These are phyloP conservation scores for Acephala macrosclerotiorum DNA, from an alignment of 2,329 filamentous ascomycete genomes.

Conservation along the genomic window DNA sequence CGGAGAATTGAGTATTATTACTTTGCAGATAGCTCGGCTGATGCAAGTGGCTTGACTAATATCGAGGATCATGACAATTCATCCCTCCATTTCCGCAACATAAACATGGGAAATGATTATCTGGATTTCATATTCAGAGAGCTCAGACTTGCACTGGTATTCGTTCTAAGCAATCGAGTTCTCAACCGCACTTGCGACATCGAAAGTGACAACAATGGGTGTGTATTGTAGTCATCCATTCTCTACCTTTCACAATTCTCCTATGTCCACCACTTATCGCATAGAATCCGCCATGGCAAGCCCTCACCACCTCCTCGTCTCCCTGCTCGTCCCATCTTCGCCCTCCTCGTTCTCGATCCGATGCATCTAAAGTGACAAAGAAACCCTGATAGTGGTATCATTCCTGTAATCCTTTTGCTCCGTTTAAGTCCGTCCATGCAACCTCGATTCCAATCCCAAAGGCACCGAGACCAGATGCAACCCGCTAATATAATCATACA, in stretches of 20 bases:
- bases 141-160: not conserved
- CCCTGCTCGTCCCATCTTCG: no score
- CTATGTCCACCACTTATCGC: not conserved
- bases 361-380: conserved; percentile 1
- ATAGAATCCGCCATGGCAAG: not conserved
- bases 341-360: not conserved
- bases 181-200: not conserved
- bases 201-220: not conserved
- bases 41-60: no score
- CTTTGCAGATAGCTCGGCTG: no score
- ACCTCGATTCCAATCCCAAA: conserved; percentile 7
- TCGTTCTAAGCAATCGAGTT: not conserved
- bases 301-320: not conserved
- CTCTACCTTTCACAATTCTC: conserved; percentile 2
- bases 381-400: conserved; percentile 21
- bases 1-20: no score
- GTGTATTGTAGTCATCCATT: not conserved
- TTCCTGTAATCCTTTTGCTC: conserved; percentile 13
- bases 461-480: conserved; percentile 10
- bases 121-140: no score
- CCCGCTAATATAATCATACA: conserved; percentile 12
- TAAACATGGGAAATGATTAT: no score
- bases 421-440: conserved; percentile 22
- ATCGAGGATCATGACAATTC: no score
- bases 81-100: no score